Conservation (phyloP, 2,329 filamentous ascomycete species). For the Paecilomyces variotii region DNA sequence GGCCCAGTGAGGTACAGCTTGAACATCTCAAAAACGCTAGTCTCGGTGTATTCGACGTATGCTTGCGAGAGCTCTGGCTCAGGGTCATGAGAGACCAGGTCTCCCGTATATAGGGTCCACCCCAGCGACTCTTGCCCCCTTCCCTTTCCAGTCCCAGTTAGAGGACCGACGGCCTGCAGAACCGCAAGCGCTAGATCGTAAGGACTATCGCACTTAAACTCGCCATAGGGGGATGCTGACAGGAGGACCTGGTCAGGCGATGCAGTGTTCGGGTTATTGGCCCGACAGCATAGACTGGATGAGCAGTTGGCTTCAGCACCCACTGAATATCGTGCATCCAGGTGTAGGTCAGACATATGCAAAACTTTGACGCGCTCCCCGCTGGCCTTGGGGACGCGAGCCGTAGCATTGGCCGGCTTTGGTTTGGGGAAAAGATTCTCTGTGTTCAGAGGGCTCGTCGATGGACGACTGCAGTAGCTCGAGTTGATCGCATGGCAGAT, state of each 20-base stretch:
- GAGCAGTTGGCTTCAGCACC: slow-evolving; percentile 49
- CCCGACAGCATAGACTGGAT: slow-evolving; percentile 45
- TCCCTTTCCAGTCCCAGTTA: slow-evolving; percentile 46
- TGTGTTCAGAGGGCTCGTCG: slow-evolving; percentile 38
- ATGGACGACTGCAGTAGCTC: slow-evolving; percentile 42
- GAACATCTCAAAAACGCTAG: slow-evolving; percentile 47
- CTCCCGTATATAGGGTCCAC: slow-evolving; percentile 51
- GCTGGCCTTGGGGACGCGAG: slow-evolving; percentile 37
- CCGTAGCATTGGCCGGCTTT: slow-evolving; percentile 37
- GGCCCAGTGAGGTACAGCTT: slow-evolving; percentile 49
- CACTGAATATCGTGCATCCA: slow-evolving; percentile 48
- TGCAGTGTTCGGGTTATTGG: slow-evolving; percentile 29
- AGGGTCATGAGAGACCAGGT: slow-evolving; percentile 49
- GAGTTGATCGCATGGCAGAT: slow-evolving; percentile 47
- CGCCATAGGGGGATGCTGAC: slow-evolving; percentile 47
- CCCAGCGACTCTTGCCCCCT: slow-evolving; percentile 38
- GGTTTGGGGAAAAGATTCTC: slow-evolving; percentile 46
- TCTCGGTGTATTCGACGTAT: slow-evolving; percentile 48
- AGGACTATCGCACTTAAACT: slow-evolving; percentile 50
- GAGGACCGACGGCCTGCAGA: slow-evolving; percentile 46
- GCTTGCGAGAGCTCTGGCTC: slow-evolving; percentile 44
- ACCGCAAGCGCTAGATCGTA: slow-evolving; percentile 51
- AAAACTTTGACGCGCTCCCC: slow-evolving; percentile 49
- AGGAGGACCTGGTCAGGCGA: slow-evolving; percentile 29
- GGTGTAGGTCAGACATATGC: slow-evolving; percentile 49